Conservation (phyloP, 441 rosid genomes). For the Pelargonium australe region DNA sequence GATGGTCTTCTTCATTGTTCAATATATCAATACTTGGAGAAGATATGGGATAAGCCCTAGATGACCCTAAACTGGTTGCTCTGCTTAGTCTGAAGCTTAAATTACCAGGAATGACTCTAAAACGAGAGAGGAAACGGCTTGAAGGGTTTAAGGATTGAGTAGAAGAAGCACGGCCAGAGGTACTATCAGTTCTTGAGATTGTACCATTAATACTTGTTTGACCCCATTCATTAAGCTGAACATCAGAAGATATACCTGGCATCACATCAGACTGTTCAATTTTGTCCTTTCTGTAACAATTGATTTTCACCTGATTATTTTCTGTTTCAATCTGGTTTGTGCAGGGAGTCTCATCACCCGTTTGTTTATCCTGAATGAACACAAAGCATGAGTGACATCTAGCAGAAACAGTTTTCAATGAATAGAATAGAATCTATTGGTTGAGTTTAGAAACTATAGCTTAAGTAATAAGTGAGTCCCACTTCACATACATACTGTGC, state of each 20-base stretch:
- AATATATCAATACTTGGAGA: slow-evolving; percentile 34
- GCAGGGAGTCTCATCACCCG: slow-evolving; percentile 29
- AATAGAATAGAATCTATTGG: background rate
- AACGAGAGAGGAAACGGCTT: slow-evolving; percentile 63
- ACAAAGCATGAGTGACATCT: slow-evolving; percentile 19
- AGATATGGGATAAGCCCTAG: slow-evolving; percentile 49
- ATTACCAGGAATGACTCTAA: slow-evolving; percentile 71
- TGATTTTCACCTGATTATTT: slow-evolving; percentile 37
- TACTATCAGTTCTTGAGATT: slow-evolving; percentile 34
- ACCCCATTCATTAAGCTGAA: slow-evolving; percentile 46
- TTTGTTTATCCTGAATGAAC: slow-evolving; percentile 31
- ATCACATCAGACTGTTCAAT: slow-evolving; percentile 31
- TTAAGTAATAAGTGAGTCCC: background rate
- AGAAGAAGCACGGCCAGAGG: slow-evolving; percentile 46
- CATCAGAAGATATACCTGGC: slow-evolving; percentile 34
- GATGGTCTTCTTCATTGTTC: slow-evolving; percentile 34
- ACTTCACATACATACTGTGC: background rate
- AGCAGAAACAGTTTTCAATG: background rate
- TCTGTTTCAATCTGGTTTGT: slow-evolving; percentile 23
- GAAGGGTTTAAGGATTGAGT: slow-evolving; percentile 35
- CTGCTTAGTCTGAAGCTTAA: slow-evolving; percentile 66
- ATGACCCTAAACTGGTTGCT: slow-evolving; percentile 72
- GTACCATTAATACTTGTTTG: slow-evolving; percentile 30
- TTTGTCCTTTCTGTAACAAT: slow-evolving; percentile 39
- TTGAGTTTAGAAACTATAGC: background rate